These are phyloP conservation scores for Angophora floribunda DNA, from an alignment of 345 rosid species.

Conservation along the genomic window DNA sequence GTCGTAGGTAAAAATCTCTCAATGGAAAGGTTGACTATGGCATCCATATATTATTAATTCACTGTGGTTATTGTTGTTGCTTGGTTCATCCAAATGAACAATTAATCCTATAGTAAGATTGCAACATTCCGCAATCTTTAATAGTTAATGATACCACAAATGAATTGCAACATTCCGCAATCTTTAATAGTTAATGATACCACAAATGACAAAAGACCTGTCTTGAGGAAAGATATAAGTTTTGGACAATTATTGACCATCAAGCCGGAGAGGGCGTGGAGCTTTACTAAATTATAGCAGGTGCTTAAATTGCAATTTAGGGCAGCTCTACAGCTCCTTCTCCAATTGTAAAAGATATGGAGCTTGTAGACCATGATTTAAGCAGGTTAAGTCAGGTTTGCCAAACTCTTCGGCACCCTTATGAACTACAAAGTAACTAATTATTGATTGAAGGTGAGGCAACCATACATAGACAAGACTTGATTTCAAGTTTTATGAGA, in stretches of 20 bases:
- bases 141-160: rapidly evolving
- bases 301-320: too few relatives aligned
- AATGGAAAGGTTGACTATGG: rapidly evolving
- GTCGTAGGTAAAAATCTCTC: not conserved
- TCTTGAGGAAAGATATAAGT: rapidly evolving
- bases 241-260: not conserved
- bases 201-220: too few relatives aligned
- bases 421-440: too few relatives aligned
- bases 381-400: not conserved
- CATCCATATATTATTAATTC: too few relatives aligned
- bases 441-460: not conserved
- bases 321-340: too few relatives aligned
- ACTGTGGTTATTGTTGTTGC: rapidly evolving
- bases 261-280: not conserved
- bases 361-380: not conserved
- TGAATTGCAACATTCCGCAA: too few relatives aligned
- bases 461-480: not conserved
- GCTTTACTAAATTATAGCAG: not conserved
- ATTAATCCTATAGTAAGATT: not conserved
- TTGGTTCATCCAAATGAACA: not conserved
- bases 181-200: not conserved
- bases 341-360: not conserved
- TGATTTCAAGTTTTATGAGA: too few relatives aligned
- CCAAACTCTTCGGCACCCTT: too few relatives aligned
- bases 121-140: not conserved